phyloP scores from a whole-genome alignment of 306 rosid species.

The Prunus fruticosa region DNA sequence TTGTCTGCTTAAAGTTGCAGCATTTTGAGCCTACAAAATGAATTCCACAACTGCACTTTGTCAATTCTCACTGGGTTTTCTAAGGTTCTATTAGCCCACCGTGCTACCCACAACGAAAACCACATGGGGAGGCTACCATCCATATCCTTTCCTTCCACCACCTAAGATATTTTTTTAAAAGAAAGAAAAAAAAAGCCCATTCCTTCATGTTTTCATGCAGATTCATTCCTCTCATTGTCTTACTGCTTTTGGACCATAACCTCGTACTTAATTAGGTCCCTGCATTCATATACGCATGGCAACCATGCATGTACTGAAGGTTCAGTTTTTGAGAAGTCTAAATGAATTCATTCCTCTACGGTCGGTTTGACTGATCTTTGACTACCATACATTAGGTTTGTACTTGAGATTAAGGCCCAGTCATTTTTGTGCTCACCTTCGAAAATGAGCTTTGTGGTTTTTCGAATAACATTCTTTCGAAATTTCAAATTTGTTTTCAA shows the following conservation, averaged over 20 bases:
- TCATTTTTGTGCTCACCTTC: too few species aligned
- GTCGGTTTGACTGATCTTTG: background rate
- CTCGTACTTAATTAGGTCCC: background rate
- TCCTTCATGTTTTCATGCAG: conserved; percentile 29
- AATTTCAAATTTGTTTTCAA: too few species aligned
- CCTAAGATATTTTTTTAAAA: too few species aligned
- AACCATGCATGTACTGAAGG: background rate
- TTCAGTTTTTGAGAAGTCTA: background rate
- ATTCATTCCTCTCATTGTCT: background rate
- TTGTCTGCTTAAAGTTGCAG: conserved; percentile 28
- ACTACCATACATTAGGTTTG: background rate
- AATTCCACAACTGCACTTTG: conserved; percentile 37
- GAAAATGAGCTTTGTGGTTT: too few species aligned
- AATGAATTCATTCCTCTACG: too few species aligned
- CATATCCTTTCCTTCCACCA: conserved; percentile 24
- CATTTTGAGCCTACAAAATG: conserved; percentile 37
- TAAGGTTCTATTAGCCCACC: conserved; percentile 39
- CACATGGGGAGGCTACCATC: conserved; percentile 69
- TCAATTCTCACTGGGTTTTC: conserved; percentile 32
- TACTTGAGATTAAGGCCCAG: background rate
- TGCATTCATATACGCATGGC: background rate
- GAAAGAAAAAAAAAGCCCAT: conserved; percentile 36
- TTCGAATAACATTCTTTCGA: too few species aligned
- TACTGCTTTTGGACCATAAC: background rate
- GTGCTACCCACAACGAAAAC: conserved; percentile 28